Conservation (phyloP, 1,284 basidiomycete species). For the Heliocybe sulcata region DNA sequence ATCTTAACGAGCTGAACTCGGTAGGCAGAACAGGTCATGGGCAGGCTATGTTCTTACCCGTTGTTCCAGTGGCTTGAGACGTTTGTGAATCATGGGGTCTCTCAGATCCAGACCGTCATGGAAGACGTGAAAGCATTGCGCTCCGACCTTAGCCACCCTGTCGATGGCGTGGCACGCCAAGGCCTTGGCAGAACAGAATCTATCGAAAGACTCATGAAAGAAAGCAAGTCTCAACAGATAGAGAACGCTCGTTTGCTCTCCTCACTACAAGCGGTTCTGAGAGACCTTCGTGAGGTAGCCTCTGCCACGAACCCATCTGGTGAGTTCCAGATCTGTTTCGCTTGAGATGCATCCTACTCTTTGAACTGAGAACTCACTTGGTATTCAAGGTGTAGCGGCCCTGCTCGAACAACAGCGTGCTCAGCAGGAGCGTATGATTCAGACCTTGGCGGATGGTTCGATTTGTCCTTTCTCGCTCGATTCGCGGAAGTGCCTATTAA, state of each 20-base stretch:
- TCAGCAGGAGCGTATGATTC: conserved; percentile 63
- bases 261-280: conserved; percentile 38
- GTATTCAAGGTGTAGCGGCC: conserved; percentile 48
- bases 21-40: conserved; percentile 27
- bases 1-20: conserved; percentile 66
- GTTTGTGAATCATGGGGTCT: conserved; percentile 68
- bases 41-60: background rate
- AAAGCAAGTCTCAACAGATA: conserved; percentile 33
- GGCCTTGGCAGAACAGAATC: conserved; percentile 25
- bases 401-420: conserved; percentile 61
- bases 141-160: conserved; percentile 34
- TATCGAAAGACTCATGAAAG: conserved; percentile 33
- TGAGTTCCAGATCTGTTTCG: conserved; percentile 20
- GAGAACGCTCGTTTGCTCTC: conserved; percentile 32
- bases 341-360: too few relatives aligned
- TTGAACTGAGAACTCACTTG: too few relatives aligned
- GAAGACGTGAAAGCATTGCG: conserved; percentile 55
- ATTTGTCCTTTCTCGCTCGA: conserved; percentile 9
- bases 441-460: conserved; percentile 55
- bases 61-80: conserved; percentile 70
- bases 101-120: conserved; percentile 60
- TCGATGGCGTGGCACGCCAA: background rate
- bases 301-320: conserved; percentile 27
- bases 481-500: conserved; percentile 3
- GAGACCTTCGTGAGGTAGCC: conserved; percentile 25